Evolutionary conservation across 306 rosid species (phyloP).

Genomic region (Castanea crenata): DNA sequence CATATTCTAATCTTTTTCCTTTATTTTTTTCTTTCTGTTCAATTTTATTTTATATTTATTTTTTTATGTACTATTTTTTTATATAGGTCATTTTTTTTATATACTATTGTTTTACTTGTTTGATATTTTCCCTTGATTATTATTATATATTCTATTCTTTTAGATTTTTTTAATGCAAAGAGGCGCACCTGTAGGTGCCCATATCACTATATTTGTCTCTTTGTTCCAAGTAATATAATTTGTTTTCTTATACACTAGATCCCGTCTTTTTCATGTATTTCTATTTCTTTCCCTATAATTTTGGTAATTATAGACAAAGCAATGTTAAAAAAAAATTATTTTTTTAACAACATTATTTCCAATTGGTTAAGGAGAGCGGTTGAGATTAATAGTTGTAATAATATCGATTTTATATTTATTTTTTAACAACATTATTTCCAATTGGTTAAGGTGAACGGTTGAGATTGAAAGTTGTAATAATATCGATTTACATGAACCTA

Average conservation of each 20-base stretch:
- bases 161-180: not conserved
- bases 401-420: too few species aligned
- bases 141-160: not conserved
- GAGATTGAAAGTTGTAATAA: too few species aligned
- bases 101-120: not conserved
- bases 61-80: not conserved
- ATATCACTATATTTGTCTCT: conserved; percentile 37
- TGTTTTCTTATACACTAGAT: conserved; percentile 16
- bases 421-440: too few species aligned
- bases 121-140: not conserved
- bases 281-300: not conserved
- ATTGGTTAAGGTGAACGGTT: too few species aligned
- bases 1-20: conserved; percentile 19
- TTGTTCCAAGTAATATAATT: conserved; percentile 27
- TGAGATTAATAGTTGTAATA: too few species aligned
- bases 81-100: too few species aligned
- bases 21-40: not conserved
- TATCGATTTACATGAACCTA: too few species aligned
- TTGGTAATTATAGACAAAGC: not conserved
- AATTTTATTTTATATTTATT: not conserved
- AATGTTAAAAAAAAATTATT: too few species aligned
- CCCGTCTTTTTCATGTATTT: conserved; percentile 25
- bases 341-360: too few species aligned
- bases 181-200: conserved; percentile 38
- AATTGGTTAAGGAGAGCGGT: too few species aligned